phyloP scores from a whole-genome alignment of 148 eudicot genomes.

The Amaranthus cruentus region DNA sequence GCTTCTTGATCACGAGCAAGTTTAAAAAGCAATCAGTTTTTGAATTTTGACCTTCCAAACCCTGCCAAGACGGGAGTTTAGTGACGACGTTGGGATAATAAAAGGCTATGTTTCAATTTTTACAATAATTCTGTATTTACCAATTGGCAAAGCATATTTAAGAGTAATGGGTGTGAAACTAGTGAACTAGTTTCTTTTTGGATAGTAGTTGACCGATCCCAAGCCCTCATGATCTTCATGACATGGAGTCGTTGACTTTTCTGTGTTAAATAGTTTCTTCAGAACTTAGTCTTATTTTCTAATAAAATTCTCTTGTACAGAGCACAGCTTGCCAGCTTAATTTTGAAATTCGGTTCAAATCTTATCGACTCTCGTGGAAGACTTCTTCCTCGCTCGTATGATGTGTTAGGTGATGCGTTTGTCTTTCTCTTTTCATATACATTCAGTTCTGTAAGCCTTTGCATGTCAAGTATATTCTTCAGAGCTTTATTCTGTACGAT shows the following conservation, averaged over 20 bases:
- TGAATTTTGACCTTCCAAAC: no score
- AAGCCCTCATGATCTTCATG: neutral
- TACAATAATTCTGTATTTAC: no score
- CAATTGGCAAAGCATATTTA: no score
- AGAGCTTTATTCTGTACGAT: slow-evolving; percentile 9
- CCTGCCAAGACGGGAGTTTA: no score
- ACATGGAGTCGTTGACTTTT: neutral
- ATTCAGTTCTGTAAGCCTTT: neutral
- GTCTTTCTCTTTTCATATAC: neutral
- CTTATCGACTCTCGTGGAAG: slow-evolving; percentile 92
- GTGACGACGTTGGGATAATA: no score
- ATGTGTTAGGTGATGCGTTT: slow-evolving; percentile 60
- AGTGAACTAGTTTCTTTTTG: no score
- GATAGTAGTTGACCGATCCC: no score
- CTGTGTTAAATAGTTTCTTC: neutral
- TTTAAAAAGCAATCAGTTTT: no score
- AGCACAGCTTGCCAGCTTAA: slow-evolving; percentile 79
- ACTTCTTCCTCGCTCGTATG: slow-evolving; percentile 81
- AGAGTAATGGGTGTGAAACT: no score
- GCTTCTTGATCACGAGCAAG: no score
- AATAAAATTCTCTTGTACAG: slow-evolving; percentile 27
- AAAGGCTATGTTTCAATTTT: no score
- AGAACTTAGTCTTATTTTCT: neutral
- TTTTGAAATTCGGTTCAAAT: slow-evolving; percentile 66
- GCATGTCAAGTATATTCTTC: slow-evolving; percentile 3